These are phyloP conservation scores for Gentiana macrophylla DNA, from an alignment of 257 asterid genomes.

Conservation along the genomic window DNA sequence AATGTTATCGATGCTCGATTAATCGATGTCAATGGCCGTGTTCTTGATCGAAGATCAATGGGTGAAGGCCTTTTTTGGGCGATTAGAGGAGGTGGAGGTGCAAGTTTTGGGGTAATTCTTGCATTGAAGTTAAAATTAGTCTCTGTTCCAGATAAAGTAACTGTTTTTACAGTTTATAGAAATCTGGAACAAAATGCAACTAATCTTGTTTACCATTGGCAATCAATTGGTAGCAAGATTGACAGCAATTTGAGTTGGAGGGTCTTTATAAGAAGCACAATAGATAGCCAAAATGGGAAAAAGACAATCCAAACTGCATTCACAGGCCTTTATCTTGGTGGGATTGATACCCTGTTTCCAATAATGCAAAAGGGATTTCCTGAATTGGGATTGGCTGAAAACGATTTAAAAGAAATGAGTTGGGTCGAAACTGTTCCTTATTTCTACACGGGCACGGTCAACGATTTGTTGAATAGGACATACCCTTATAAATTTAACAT, in stretches of 20 bases:
- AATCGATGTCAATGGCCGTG: no score
- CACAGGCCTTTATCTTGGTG: neutral
- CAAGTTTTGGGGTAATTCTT: neutral
- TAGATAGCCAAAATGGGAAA: neutral
- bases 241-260: neutral
- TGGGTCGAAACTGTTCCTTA: neutral
- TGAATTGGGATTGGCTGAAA: neutral
- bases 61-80: neutral
- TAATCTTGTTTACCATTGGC: neutral
- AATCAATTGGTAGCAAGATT: neutral
- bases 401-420: neutral
- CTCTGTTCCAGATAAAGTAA: neutral
- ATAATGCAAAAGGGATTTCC: neutral
- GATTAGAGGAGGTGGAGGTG: neutral
- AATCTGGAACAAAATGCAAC: neutral
- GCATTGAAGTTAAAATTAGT: neutral
- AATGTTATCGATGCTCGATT: no score
- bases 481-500: constrained; percentile 12
- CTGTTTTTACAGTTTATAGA: neutral
- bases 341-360: neutral
- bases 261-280: neutral
- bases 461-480: constrained; percentile 14
- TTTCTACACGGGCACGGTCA: neutral
- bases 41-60: neutral
- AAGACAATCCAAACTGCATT: neutral